A percentile compares a stretch with the other conserved stretches of the same genome.
Conservation (phyloP, 495 filamentous ascomycete species). For the Cenococcum geophilum region DNA sequence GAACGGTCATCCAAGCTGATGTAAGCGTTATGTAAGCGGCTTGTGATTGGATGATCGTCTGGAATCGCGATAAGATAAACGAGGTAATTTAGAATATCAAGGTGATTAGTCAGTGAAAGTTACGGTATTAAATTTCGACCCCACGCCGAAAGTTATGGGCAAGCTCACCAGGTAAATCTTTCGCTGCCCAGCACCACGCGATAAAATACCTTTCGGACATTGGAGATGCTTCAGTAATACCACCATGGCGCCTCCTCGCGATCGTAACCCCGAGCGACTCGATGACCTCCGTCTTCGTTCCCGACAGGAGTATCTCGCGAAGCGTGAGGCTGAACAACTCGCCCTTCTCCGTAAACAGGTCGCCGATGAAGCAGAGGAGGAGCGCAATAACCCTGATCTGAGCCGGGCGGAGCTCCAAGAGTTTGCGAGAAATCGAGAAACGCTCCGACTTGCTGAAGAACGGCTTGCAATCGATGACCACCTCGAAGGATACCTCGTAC, state of each 20-base stretch:
- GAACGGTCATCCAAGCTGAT: too few relatives aligned
- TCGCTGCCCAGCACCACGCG: too few relatives aligned
- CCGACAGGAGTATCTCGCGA: slow-evolving; percentile 88
- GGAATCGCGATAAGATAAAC: too few relatives aligned
- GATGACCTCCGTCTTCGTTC: slow-evolving; percentile 74
- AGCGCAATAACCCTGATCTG: slow-evolving; percentile 68
- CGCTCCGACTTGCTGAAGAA: slow-evolving; percentile 82
- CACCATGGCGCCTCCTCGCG: slow-evolving; percentile 14
- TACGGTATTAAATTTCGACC: too few relatives aligned
- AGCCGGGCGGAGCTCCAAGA: slow-evolving; percentile 78
- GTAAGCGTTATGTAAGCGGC: too few relatives aligned
- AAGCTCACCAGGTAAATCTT: too few relatives aligned
- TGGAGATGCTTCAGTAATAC: too few relatives aligned
- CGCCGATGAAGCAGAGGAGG: slow-evolving; percentile 78
- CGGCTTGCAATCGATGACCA: slow-evolving; percentile 83
- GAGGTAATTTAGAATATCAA: too few relatives aligned
- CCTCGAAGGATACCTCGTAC: slow-evolving; percentile 87
- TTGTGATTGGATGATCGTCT: too few relatives aligned
- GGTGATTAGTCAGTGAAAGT: too few relatives aligned
- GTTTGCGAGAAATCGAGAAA: slow-evolving; percentile 83
- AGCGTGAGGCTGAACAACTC: slow-evolving; percentile 79
- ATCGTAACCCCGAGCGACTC: slow-evolving; percentile 39
- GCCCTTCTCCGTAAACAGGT: slow-evolving; percentile 85
- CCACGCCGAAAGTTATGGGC: too few relatives aligned
- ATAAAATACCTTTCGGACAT: too few relatives aligned